A percentile compares a stretch with the other conserved stretches of the same genome.
phyloP scores from a whole-genome alignment of 2,329 filamentous ascomycete species.

The Dendryphion nanum region DNA sequence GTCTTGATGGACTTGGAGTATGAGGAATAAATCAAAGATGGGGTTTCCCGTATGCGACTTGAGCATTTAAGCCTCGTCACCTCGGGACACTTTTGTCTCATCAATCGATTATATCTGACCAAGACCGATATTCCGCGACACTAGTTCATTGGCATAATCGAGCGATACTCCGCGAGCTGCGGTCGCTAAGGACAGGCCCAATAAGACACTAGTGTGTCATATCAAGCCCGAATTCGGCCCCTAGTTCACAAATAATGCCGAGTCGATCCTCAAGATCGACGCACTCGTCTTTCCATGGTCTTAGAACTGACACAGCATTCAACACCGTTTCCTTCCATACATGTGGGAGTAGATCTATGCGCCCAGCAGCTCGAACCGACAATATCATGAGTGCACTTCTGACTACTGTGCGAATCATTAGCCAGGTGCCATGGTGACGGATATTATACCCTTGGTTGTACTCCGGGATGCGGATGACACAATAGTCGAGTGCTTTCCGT shows the following conservation, averaged over 20 bases:
- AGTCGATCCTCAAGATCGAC: not conserved
- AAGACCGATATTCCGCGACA: too few relatives aligned
- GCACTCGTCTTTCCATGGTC: not conserved
- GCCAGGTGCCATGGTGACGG: slow-evolving; percentile 10
- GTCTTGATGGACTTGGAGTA: too few relatives aligned
- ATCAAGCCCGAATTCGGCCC: not conserved
- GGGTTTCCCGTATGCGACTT: too few relatives aligned
- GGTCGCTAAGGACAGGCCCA: too few relatives aligned
- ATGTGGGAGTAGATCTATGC: slow-evolving; percentile 2
- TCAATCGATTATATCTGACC: too few relatives aligned
- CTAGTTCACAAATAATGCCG: not conserved
- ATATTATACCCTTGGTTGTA: not conserved
- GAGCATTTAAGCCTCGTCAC: too few relatives aligned
- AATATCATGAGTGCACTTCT: slow-evolving; percentile 9
- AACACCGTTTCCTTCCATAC: slow-evolving; percentile 1
- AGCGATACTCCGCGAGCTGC: too few relatives aligned
- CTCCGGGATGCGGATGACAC: not conserved
- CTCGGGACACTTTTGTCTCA: too few relatives aligned
- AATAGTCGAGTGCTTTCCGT: not conserved
- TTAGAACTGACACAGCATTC: not conserved
- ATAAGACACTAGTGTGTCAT: too few relatives aligned
- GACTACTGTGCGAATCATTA: slow-evolving; percentile 5
- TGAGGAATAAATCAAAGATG: too few relatives aligned
- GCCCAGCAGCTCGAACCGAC: slow-evolving; percentile 1
- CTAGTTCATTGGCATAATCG: too few relatives aligned